Evolutionary conservation across 139 green algal genomes (phyloP).

Genomic region (Chlorokybus atmophyticus): DNA sequence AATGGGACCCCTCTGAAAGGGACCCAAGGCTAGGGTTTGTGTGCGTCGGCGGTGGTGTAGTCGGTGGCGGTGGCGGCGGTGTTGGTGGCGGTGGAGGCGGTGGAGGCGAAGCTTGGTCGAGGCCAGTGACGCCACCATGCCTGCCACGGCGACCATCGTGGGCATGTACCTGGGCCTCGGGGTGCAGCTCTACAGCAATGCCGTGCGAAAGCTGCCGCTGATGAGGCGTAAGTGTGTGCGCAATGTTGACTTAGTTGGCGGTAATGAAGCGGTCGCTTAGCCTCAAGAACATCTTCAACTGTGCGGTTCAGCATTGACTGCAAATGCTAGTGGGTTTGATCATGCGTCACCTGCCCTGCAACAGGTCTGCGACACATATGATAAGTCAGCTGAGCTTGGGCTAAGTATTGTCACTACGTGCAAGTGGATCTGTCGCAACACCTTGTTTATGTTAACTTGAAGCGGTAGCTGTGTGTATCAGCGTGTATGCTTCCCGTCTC

Average conservation of each 20-base stretch:
- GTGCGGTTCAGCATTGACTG: not conserved
- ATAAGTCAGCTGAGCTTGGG: not conserved
- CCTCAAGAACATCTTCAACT: not conserved
- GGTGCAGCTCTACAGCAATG: slow-evolving; percentile 46
- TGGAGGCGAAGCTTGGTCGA: too few relatives aligned
- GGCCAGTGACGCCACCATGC: slow-evolving; percentile 19
- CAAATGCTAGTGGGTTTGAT: not conserved
- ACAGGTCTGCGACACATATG: not conserved
- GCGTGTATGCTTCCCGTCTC: too few relatives aligned
- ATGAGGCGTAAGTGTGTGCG: slow-evolving; percentile 30
- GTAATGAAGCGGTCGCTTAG: too few relatives aligned
- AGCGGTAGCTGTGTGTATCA: too few relatives aligned
- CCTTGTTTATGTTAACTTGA: too few relatives aligned
- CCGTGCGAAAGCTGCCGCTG: slow-evolving; percentile 45
- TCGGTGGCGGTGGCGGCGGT: too few relatives aligned
- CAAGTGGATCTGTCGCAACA: too few relatives aligned
- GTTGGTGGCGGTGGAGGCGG: too few relatives aligned
- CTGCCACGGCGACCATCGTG: slow-evolving; percentile 18
- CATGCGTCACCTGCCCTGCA: not conserved
- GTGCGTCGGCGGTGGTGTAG: too few relatives aligned
- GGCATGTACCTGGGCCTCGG: slow-evolving; percentile 32
- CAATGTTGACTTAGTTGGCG: too few relatives aligned
- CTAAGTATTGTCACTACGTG: not conserved
- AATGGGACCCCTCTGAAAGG: too few relatives aligned
- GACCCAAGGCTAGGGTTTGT: too few relatives aligned